These are phyloP conservation scores for Metahyphopichia silvanorum DNA, from an alignment of 805 yeast genomes.

Conservation along the genomic window DNA sequence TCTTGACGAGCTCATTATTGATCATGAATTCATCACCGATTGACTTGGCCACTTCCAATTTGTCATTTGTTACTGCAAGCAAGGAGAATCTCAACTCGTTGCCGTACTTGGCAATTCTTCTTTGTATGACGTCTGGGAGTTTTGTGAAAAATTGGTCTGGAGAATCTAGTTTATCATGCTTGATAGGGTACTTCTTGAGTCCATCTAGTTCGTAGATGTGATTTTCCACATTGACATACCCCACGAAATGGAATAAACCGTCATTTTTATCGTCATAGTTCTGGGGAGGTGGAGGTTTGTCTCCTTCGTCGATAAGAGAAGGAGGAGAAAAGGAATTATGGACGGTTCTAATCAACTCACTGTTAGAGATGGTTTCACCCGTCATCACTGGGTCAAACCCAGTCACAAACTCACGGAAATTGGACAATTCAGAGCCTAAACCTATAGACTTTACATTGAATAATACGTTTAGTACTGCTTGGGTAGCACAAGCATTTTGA, in stretches of 20 bases:
- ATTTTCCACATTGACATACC: conserved; percentile 45
- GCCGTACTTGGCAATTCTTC: conserved; percentile 45
- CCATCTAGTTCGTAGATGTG: conserved; percentile 63
- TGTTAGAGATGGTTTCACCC: conserved; percentile 61
- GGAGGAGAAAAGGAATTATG: conserved; percentile 66
- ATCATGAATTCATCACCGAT: conserved; percentile 39
- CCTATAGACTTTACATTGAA: conserved; percentile 35
- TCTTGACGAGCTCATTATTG: conserved; percentile 41
- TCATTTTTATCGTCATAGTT: conserved; percentile 38
- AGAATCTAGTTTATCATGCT: conserved; percentile 39
- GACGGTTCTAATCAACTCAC: conserved; percentile 50
- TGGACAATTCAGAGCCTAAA: conserved; percentile 46
- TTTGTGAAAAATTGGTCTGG: conserved; percentile 41
- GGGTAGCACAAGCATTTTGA: conserved; percentile 73
- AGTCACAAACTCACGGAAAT: conserved; percentile 47
- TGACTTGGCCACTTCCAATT: conserved; percentile 32
- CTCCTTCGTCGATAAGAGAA: conserved; percentile 46
- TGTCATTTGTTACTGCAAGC: conserved; percentile 51
- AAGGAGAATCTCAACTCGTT: conserved; percentile 56
- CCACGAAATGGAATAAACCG: conserved; percentile 59
- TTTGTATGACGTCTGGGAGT: conserved; percentile 42
- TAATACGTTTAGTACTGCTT: conserved; percentile 58
- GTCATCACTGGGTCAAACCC: conserved; percentile 54
- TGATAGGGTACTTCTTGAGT: conserved; percentile 51
- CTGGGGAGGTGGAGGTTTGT: conserved; percentile 14